These are phyloP conservation scores for Xylariaceae sp. DNA, from an alignment of 2,329 filamentous ascomycete species.

Conservation along the genomic window DNA sequence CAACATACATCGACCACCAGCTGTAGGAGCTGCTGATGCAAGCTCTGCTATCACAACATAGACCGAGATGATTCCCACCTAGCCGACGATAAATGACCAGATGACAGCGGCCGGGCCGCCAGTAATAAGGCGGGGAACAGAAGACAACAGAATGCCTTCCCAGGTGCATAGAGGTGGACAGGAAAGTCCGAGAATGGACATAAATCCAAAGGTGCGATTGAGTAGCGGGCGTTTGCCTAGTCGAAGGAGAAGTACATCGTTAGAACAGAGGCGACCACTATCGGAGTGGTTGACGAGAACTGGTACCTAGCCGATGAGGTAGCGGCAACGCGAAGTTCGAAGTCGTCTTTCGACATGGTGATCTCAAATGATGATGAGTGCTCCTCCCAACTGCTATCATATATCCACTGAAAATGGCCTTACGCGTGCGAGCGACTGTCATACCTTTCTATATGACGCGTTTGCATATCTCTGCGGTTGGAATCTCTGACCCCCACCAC, in stretches of 20 bases:
- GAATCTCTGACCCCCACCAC: conserved; percentile 7
- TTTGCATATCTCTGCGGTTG: neutral
- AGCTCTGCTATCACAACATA: conserved; percentile 35
- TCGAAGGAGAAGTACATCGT: conserved; percentile 11
- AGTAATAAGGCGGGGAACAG: conserved; percentile 46
- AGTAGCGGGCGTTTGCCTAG: conserved; percentile 24
- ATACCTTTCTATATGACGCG: conserved; percentile 22
- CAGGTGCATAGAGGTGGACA: conserved; percentile 41
- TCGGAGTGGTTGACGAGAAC: conserved; percentile 6
- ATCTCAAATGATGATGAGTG: conserved; percentile 10
- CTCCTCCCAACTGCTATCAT: conserved; percentile 17
- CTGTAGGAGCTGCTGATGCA: conserved; percentile 29
- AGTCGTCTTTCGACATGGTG: conserved; percentile 5
- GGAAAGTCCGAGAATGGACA: conserved; percentile 30
- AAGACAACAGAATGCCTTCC: conserved; percentile 50
- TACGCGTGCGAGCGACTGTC: conserved; percentile 16
- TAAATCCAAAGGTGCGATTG: conserved; percentile 26
- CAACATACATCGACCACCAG: conserved; percentile 28
- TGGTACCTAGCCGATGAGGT: neutral
- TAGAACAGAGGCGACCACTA: conserved; percentile 1
- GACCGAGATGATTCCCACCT: conserved; percentile 49
- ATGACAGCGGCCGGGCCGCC: conserved; percentile 57
- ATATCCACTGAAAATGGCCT: conserved; percentile 20
- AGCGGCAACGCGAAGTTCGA: conserved; percentile 12
- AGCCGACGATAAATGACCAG: conserved; percentile 53